Percentiles rank a stretch among this genome's conserved stretches.
These are phyloP conservation scores for Plasmodium gallinaceum DNA, from an alignment of 169 alveolate genomes.

Conservation along the genomic window DNA sequence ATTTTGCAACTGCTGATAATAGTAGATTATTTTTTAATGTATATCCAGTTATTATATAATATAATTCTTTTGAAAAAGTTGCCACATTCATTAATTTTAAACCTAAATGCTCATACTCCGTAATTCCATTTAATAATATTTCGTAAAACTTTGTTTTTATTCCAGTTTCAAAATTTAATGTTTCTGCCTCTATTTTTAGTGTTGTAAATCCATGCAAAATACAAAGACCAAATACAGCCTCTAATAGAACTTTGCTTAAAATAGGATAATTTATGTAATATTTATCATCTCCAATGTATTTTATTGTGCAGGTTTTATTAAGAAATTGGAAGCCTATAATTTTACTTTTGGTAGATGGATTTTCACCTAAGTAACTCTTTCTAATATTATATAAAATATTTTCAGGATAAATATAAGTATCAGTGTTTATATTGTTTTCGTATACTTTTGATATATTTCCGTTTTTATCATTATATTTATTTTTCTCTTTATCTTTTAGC, in stretches of 20 bases:
- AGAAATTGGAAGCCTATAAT: constrained; percentile 8
- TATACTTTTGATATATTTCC: neutral
- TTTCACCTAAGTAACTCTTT: constrained; percentile 2
- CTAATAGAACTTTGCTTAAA: constrained; percentile 15
- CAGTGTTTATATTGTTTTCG: neutral
- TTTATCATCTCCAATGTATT: neutral
- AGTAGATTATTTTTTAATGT: constrained; percentile 21
- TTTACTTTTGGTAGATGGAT: constrained; percentile 1
- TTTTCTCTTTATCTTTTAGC: neutral
- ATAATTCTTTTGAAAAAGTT: constrained; percentile 27
- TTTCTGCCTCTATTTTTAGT: constrained; percentile 8
- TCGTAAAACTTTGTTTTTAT: constrained; percentile 15
- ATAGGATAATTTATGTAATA: constrained; percentile 20
- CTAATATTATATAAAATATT: neutral
- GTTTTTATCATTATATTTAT: neutral
- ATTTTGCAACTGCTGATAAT: constrained; percentile 25
- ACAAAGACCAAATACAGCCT: constrained; percentile 21
- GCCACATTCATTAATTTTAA: constrained; percentile 35
- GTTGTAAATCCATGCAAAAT: constrained; percentile 37
- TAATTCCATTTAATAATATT: constrained; percentile 23
- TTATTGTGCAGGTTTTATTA: constrained; percentile 8
- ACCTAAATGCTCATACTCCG: constrained; percentile 27
- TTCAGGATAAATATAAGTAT: constrained; percentile 12
- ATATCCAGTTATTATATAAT: constrained; percentile 42
- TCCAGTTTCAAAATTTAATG: constrained; percentile 2